Conservation (phyloP, 495 filamentous ascomycete genomes). For the Diplogelasinospora grovesii region DNA sequence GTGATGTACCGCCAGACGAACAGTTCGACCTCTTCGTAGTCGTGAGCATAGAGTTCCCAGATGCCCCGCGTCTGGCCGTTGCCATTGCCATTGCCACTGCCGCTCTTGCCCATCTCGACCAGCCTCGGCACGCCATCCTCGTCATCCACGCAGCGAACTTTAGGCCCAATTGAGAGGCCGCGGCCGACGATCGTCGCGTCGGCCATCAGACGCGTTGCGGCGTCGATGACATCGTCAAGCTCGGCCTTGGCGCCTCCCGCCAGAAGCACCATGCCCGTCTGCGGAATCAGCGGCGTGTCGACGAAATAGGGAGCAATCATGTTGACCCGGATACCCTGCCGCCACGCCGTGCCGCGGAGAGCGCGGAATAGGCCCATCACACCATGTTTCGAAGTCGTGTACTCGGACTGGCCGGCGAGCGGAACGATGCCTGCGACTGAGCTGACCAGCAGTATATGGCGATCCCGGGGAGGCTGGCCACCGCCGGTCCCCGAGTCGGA, state of each 20-base stretch:
- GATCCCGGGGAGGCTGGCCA: conserved; percentile 24
- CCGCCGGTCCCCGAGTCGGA: background rate
- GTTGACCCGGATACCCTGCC: conserved; percentile 50
- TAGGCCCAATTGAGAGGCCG: conserved; percentile 48
- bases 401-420: conserved; percentile 44
- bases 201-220: conserved; percentile 33
- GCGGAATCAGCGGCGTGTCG: conserved; percentile 50
- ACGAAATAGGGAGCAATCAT: conserved; percentile 61
- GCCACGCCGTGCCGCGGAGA: conserved; percentile 41
- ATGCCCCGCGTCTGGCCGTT: conserved; percentile 18
- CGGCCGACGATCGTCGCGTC: conserved; percentile 46
- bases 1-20: conserved; percentile 41
- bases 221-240: conserved; percentile 44
- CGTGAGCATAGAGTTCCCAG: conserved; percentile 54
- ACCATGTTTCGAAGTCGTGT: conserved; percentile 56
- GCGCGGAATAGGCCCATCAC: conserved; percentile 57
- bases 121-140: conserved; percentile 1
- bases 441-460: conserved; percentile 49
- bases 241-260: conserved; percentile 47
- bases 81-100: background rate
- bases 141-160: conserved; percentile 29
- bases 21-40: conserved; percentile 48
- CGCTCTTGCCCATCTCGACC: background rate
- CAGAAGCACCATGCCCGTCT: conserved; percentile 36
- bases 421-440: conserved; percentile 47